These are phyloP conservation scores for Fraxinus excelsior DNA, from an alignment of 257 asterid genomes.

Conservation along the genomic window DNA sequence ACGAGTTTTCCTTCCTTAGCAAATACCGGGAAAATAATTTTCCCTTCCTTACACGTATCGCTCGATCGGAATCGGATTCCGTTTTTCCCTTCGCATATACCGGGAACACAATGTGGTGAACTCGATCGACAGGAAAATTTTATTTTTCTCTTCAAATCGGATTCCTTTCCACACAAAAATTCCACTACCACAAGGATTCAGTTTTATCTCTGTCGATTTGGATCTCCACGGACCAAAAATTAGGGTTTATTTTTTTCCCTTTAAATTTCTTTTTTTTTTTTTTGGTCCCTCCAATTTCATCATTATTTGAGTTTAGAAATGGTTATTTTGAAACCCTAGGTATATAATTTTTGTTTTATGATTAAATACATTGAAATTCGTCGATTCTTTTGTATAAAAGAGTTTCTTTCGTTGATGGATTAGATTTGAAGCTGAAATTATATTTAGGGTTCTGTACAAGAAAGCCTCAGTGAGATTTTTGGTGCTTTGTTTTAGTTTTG, in stretches of 20 bases:
- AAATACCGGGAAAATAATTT: conserved; percentile 29
- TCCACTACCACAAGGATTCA: conserved; percentile 17
- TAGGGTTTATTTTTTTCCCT: conserved; percentile 35
- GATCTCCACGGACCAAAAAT: conserved; percentile 11
- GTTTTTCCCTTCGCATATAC: neutral
- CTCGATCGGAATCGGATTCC: conserved; percentile 28
- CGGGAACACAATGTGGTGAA: neutral
- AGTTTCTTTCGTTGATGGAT: conserved; percentile 18
- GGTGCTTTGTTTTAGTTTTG: conserved; percentile 85
- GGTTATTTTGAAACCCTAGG: conserved; percentile 33
- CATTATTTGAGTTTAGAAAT: neutral
- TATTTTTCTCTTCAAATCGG: conserved; percentile 14
- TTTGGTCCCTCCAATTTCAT: neutral
- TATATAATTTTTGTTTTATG: neutral
- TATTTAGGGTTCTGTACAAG: conserved; percentile 47
- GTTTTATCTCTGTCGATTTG: conserved; percentile 37
- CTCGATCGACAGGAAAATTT: conserved; percentile 28
- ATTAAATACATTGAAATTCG: conserved; percentile 26
- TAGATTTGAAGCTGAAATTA: conserved; percentile 28
- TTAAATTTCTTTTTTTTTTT: conserved; percentile 1
- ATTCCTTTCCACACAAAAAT: neutral
- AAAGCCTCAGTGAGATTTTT: conserved; percentile 80
- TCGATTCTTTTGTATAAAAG: conserved; percentile 39
- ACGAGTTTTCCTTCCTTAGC: conserved; percentile 42
- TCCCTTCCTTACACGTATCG: conserved; percentile 59